Conservation (phyloP, 352 stramenopile genomes). For the Hyaloperonospora arabidopsidis region DNA sequence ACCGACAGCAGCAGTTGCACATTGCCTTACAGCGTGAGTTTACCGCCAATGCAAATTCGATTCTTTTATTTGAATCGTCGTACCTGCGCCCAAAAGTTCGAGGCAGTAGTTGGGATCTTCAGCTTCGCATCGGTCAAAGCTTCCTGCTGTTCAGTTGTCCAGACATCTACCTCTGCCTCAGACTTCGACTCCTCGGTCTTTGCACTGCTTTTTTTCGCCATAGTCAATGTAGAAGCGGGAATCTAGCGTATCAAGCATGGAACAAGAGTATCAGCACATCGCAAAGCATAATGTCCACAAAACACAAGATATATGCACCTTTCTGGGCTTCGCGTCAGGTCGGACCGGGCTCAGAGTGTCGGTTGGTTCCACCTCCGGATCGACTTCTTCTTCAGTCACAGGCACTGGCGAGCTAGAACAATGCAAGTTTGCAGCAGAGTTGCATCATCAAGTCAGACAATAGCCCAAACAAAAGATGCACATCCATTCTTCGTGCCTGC, state of each 20-base stretch:
- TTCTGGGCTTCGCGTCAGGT: constrained; percentile 13
- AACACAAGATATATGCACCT: constrained; percentile 7
- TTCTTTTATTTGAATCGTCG: constrained; percentile 1
- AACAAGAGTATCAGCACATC: neutral
- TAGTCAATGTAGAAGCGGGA: neutral
- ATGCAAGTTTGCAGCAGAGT: constrained; percentile 1
- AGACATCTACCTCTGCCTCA: constrained; percentile 29
- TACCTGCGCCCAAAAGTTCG: constrained; percentile 64
- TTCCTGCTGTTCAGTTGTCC: constrained; percentile 42
- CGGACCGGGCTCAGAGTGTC: constrained; percentile 1
- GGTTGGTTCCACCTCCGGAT: constrained; percentile 4
- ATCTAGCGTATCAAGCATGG: constrained; percentile 3
- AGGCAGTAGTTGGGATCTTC: constrained; percentile 48
- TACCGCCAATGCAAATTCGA: neutral
- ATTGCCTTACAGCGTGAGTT: neutral
- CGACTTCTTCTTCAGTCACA: constrained; percentile 6
- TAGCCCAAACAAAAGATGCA: neutral
- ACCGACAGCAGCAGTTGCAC: neutral
- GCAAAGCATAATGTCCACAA: neutral
- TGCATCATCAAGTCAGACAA: neutral
- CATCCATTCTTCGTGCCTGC: constrained; percentile 5
- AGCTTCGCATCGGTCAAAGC: constrained; percentile 50
- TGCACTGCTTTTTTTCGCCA: constrained; percentile 12
- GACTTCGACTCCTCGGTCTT: constrained; percentile 19
- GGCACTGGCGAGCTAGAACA: constrained; percentile 6